phyloP scores from a whole-genome alignment of 2,329 filamentous ascomycete species.

The Cladosporium cucumerinum region DNA sequence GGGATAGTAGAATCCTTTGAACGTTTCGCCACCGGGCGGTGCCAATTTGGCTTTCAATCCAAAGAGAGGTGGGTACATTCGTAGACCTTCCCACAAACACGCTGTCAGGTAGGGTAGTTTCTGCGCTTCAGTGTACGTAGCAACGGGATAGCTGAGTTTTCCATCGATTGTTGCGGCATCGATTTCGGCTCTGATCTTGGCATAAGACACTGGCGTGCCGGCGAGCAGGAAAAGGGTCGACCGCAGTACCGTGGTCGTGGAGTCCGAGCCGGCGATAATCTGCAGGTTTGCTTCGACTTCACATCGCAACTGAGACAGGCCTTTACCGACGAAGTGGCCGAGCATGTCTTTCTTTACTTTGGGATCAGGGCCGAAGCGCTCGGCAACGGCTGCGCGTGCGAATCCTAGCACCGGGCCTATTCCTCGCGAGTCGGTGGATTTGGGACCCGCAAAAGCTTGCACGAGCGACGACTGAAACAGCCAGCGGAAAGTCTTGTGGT shows the following conservation, averaged over 20 bases:
- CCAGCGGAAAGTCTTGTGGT: slow-evolving; percentile 26
- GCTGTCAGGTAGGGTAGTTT: slow-evolving; percentile 32
- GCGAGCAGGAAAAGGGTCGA: slow-evolving; percentile 49
- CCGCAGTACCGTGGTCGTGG: slow-evolving; percentile 52
- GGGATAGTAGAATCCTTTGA: slow-evolving; percentile 43
- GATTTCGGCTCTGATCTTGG: slow-evolving; percentile 49
- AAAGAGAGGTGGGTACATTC: slow-evolving; percentile 32
- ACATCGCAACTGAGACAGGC: slow-evolving; percentile 37
- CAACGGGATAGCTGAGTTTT: slow-evolving; percentile 17
- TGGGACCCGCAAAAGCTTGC: slow-evolving; percentile 26
- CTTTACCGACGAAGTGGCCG: slow-evolving; percentile 46
- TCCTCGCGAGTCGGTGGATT: slow-evolving; percentile 28
- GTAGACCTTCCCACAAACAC: slow-evolving; percentile 32
- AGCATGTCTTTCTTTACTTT: slow-evolving; percentile 48
- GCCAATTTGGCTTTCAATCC: slow-evolving; percentile 28
- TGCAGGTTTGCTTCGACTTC: slow-evolving; percentile 41
- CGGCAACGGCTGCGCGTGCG: slow-evolving; percentile 26
- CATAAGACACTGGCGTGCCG: slow-evolving; percentile 44
- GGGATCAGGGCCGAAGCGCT: slow-evolving; percentile 26
- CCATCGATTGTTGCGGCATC: slow-evolving; percentile 30
- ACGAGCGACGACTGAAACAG: slow-evolving; percentile 24
- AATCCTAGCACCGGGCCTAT: slow-evolving; percentile 28
- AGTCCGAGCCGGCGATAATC: slow-evolving; percentile 54
- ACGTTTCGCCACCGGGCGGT: slow-evolving; percentile 27
- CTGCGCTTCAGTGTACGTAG: slow-evolving; percentile 27